Evolutionary conservation across 441 rosid species (phyloP).

Genomic region (Erysimum cheiri): DNA sequence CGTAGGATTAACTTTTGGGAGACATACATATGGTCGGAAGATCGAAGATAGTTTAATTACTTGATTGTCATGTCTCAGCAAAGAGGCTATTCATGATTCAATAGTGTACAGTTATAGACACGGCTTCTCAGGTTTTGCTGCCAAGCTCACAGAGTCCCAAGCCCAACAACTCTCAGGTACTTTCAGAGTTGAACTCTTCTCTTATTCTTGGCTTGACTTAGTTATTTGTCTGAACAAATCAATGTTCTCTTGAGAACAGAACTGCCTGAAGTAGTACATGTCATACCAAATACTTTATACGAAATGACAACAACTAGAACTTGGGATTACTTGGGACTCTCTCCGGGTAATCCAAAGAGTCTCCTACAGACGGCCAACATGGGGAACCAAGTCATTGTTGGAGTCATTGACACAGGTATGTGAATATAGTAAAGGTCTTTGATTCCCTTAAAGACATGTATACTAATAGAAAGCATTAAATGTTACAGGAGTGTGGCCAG

Average conservation of each 20-base stretch:
- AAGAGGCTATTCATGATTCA: slow-evolving; percentile 53
- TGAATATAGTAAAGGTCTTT: not conserved
- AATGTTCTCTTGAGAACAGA: not conserved
- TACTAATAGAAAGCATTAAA: not conserved
- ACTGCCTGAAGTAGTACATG: slow-evolving; percentile 19
- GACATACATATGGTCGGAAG: not conserved
- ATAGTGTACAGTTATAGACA: slow-evolving; percentile 58
- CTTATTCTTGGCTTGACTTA: not conserved
- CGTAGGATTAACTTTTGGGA: not conserved
- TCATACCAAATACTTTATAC: slow-evolving; percentile 13
- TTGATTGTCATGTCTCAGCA: slow-evolving; percentile 41
- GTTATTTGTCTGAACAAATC: not conserved
- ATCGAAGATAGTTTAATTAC: not conserved
- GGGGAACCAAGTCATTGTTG: not conserved
- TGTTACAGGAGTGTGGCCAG: slow-evolving; percentile 65
- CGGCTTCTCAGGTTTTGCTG: slow-evolving; percentile 65
- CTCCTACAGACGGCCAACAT: not conserved
- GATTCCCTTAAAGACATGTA: not conserved
- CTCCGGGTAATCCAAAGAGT: slow-evolving; percentile 9
- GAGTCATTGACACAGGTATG: slow-evolving; percentile 26
- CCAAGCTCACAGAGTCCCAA: slow-evolving; percentile 50
- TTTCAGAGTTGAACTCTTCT: not conserved
- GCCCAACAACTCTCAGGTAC: slow-evolving; percentile 53
- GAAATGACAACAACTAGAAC: slow-evolving; percentile 17
- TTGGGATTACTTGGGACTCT: slow-evolving; percentile 20